phyloP scores from a whole-genome alignment of 2,329 filamentous ascomycete genomes.

The Phaeosphaeria sp. region DNA sequence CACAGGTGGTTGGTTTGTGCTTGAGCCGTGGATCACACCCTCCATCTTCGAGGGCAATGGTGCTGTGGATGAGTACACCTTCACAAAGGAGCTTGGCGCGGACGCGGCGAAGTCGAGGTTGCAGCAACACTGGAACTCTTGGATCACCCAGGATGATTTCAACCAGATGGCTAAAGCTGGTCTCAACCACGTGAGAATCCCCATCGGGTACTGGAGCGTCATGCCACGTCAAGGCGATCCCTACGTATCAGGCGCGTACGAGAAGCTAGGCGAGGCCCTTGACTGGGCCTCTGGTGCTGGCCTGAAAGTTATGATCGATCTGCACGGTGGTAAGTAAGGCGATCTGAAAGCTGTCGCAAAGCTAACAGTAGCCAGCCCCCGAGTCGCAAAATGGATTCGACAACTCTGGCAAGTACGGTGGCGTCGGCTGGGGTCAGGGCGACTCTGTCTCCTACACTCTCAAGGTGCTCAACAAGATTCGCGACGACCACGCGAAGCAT shows the following conservation, averaged over 20 bases:
- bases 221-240: slow-evolving; percentile 61
- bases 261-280: slow-evolving; percentile 64
- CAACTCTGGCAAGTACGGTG: slow-evolving; percentile 64
- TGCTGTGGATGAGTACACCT: slow-evolving; percentile 66
- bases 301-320: slow-evolving; percentile 70
- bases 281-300: slow-evolving; percentile 64
- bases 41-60: slow-evolving; percentile 63
- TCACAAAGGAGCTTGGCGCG: slow-evolving; percentile 58
- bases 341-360: not conserved
- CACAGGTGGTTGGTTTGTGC: slow-evolving; percentile 69
- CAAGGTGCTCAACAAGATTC: slow-evolving; percentile 55
- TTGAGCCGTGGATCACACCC: slow-evolving; percentile 70
- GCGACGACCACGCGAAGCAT: slow-evolving; percentile 54
- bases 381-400: slow-evolving; percentile 73
- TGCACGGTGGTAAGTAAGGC: slow-evolving; percentile 66
- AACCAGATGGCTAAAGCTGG: slow-evolving; percentile 62
- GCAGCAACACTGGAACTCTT: slow-evolving; percentile 65
- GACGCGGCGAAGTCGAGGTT: slow-evolving; percentile 57
- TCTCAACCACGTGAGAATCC: slow-evolving; percentile 70
- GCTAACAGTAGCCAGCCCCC: slow-evolving; percentile 51
- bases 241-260: slow-evolving; percentile 68
- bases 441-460: slow-evolving; percentile 51
- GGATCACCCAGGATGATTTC: slow-evolving; percentile 64
- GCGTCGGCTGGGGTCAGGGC: slow-evolving; percentile 55
- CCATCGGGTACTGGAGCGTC: slow-evolving; percentile 71